These are phyloP conservation scores for Hanseniaspora lachancei DNA, from an alignment of 805 yeast species.

Conservation along the genomic window DNA sequence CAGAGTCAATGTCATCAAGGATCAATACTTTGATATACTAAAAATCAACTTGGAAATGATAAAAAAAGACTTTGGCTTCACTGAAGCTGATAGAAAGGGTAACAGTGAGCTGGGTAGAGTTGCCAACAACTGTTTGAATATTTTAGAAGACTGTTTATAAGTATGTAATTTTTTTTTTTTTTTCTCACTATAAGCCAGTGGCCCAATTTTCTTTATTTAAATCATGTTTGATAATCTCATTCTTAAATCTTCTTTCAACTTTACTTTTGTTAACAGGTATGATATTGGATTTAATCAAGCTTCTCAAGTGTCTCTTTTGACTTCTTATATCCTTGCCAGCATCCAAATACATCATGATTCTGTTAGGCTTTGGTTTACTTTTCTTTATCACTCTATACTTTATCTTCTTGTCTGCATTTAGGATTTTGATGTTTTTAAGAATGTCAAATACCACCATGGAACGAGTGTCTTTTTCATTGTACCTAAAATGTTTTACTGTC, in stretches of 20 bases:
- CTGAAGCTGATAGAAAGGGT: neutral
- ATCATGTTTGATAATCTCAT: neutral
- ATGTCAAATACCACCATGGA: slow-evolving; percentile 1
- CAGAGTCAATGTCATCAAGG: slow-evolving; percentile 1
- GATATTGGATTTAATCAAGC: neutral
- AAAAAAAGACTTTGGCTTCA: slow-evolving; percentile 8
- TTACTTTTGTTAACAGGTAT: neutral
- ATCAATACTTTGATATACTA: slow-evolving; percentile 2
- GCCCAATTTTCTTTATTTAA: neutral
- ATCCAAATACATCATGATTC: neutral
- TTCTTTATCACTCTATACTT: slow-evolving; percentile 10
- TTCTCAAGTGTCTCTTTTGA: neutral
- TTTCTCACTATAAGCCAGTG: neutral
- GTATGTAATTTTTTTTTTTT: neutral
- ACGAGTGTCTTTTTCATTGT: slow-evolving; percentile 1
- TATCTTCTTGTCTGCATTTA: slow-evolving; percentile 8
- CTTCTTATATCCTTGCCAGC: neutral
- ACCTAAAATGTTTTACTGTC: neutral
- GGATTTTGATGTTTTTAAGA: neutral
- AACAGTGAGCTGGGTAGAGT: slow-evolving; percentile 11
- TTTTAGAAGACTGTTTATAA: slow-evolving; percentile 3
- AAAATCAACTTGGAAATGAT: slow-evolving; percentile 10
- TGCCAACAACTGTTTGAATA: slow-evolving; percentile 11
- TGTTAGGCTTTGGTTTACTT: neutral
- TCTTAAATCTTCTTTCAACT: neutral